A percentile compares a stretch with the other conserved stretches of the same genome.
Conservation (phyloP, 169 alveolate species). For the Ichthyophthirius multifiliis region DNA sequence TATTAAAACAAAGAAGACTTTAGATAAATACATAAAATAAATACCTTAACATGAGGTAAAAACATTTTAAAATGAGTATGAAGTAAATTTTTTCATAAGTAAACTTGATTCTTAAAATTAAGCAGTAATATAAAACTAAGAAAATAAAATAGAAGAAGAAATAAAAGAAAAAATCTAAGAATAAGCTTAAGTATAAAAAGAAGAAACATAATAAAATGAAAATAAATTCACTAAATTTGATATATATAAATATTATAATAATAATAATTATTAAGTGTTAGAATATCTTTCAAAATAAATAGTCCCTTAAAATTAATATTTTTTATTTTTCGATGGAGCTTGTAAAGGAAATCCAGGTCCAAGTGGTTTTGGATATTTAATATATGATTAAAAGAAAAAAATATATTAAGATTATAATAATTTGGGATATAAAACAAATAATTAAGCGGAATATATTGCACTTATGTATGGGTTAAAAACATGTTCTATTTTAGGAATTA, state of each 20-base stretch:
- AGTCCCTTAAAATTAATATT: not conserved
- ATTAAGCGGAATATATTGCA: conserved; percentile 2
- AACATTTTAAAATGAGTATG: not conserved
- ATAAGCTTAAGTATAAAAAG: not conserved
- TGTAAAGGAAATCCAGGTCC: not conserved
- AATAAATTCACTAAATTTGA: not conserved
- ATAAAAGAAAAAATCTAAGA: not conserved
- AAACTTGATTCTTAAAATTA: not conserved
- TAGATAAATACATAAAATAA: not conserved
- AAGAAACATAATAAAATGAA: not conserved
- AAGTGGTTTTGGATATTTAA: not conserved
- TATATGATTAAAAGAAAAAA: not conserved
- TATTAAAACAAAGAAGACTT: not conserved
- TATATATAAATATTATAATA: not conserved
- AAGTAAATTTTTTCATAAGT: not conserved
- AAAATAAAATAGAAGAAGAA: not conserved
- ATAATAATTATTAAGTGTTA: not conserved
- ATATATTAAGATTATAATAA: not conserved
- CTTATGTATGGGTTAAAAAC: not conserved
- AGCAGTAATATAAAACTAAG: not conserved
- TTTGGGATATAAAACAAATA: not conserved
- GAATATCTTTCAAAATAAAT: not conserved
- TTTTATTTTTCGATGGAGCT: conserved; percentile 1
- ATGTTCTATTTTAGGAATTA: not conserved
- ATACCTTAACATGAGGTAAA: not conserved